Evolutionary conservation across 2,329 filamentous ascomycete genomes (phyloP), one percentile per base, ranked within the genome.

Genomic region (Balansia obtecta): DNA sequence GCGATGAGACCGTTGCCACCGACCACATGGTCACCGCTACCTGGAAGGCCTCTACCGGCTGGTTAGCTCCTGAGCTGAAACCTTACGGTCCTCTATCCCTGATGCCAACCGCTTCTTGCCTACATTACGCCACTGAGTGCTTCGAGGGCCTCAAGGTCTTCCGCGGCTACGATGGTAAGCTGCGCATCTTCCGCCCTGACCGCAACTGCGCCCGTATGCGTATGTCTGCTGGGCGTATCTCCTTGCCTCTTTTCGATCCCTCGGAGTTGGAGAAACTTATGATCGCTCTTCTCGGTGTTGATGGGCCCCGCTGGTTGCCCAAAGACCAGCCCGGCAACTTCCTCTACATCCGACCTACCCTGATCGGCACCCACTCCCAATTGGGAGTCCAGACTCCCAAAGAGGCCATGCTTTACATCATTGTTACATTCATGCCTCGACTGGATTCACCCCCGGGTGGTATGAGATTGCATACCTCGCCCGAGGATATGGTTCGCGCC

Each of bases 41-140:
- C 49, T 94, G 88, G 88, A 80, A 74, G 34, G 68, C 66, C 20
- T 63, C 70, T 42, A 63, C 68, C 18, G 88, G 88, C 58, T 95
- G 88, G 88, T 74, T 76, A 38, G 73, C 77, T 1, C 88, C 88
- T 1, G 76, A 84, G 58, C 76, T 94, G 52, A 79, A 80, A 64
- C 85, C 88, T 27, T 93, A 88, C 66, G 85, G 86, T 0, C 84
- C 86, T 11, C 71, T 95, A 49, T 76, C 76, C 55, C 80, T 95
- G 60, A 85, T 88, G 71, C 88, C 88, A 37, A 90, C 85, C 4
- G 86, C 88, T 13, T 86, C 82, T 3, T 82, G 83, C 54, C 76
- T 95, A 53, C 88, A 95, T 74, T 95, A 95, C 68, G 88, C 88
- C 11, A 94, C 88, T 45, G 85, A 91, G 68, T 94, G 88, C 67